Percentiles rank a stretch among this genome's conserved stretches.
phyloP scores from a whole-genome alignment of 106 monocot species.

The Narthecium ossifragum region DNA sequence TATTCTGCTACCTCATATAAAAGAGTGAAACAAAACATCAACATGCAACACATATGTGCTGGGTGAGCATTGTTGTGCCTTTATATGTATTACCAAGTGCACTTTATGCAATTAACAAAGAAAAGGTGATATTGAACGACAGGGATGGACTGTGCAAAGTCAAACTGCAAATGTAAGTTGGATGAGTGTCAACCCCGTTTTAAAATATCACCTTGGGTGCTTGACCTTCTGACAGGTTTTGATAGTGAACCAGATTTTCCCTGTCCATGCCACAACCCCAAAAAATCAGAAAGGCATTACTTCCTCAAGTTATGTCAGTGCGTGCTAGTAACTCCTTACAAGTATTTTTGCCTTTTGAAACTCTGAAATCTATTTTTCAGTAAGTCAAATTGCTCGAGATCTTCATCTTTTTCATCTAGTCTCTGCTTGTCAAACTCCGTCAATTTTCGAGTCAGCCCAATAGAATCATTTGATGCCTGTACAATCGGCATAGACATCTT shows the following conservation, averaged over 20 bases:
- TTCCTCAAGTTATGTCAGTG: no score
- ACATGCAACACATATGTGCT: neutral
- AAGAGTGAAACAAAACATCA: neutral
- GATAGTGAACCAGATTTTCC: slow-evolving; percentile 56
- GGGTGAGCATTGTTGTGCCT: neutral
- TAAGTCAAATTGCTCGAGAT: slow-evolving; percentile 55
- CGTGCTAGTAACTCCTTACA: no score
- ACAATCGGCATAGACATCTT: slow-evolving; percentile 12
- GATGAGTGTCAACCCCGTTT: neutral
- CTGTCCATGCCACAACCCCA: slow-evolving; percentile 34
- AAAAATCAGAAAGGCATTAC: neutral
- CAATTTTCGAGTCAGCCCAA: slow-evolving; percentile 30
- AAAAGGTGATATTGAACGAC: no score
- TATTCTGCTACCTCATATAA: neutral
- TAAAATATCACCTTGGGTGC: slow-evolving; percentile 61
- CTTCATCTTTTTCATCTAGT: slow-evolving; percentile 22
- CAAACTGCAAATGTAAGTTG: neutral
- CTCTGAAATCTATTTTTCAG: slow-evolving; percentile 64
- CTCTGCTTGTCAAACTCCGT: slow-evolving; percentile 22
- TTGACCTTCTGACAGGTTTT: slow-evolving; percentile 73
- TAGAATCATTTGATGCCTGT: slow-evolving; percentile 42
- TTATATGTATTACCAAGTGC: no score
- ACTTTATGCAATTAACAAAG: no score
- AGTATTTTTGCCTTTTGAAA: slow-evolving; percentile 60
- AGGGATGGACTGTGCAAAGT: neutral